These are phyloP conservation scores for Neckera pumila DNA, from an alignment of 225 moss, liverwort and hornwort genomes.

Conservation along the genomic window DNA sequence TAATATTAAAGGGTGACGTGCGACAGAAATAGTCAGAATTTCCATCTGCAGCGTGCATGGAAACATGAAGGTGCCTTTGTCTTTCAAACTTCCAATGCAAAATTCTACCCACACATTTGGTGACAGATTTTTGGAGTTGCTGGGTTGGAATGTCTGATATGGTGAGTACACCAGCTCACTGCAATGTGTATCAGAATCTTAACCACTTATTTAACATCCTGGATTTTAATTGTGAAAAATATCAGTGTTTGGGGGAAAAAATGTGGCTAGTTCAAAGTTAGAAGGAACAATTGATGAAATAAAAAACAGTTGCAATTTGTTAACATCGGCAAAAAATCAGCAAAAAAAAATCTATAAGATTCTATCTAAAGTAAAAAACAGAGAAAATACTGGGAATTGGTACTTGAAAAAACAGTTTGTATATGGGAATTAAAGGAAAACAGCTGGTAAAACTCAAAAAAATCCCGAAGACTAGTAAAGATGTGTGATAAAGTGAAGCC, in stretches of 20 bases:
- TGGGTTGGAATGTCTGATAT: neutral
- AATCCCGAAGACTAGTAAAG: rapidly evolving
- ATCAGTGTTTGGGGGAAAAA: neutral
- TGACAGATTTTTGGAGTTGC: neutral
- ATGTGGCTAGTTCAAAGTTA: neutral
- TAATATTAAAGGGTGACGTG: neutral
- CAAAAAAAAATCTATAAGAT: neutral
- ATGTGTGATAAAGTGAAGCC: neutral
- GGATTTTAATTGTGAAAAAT: neutral
- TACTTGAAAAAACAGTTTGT: neutral
- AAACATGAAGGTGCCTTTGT: neutral
- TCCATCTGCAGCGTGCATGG: neutral
- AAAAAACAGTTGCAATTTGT: neutral
- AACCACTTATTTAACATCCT: neutral
- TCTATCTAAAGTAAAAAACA: neutral
- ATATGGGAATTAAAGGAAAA: neutral
- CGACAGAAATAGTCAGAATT: neutral
- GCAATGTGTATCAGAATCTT: neutral
- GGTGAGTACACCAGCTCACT: neutral
- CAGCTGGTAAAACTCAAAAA: neutral
- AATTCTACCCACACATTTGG: neutral
- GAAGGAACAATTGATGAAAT: neutral
- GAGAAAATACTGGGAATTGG: rapidly evolving
- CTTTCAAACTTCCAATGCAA: neutral
- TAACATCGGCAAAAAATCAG: no score